phyloP scores from a whole-genome alignment of 2,329 filamentous ascomycete species.

The Aureobasidium sp. region DNA sequence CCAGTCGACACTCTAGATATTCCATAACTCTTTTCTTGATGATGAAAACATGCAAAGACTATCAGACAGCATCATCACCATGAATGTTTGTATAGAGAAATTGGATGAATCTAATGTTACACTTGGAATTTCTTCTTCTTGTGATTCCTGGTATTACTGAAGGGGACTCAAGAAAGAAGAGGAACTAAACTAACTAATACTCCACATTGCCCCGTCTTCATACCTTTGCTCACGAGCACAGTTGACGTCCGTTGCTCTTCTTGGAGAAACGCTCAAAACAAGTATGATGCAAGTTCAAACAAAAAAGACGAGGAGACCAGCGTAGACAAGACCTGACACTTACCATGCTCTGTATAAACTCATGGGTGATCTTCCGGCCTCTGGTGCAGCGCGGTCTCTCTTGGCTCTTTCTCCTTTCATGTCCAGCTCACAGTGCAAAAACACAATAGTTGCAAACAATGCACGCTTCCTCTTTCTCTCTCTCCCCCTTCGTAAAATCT shows the following conservation, averaged over 20 bases:
- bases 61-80: no score
- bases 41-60: no score
- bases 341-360: neutral
- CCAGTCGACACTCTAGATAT: neutral
- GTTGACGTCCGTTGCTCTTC: neutral
- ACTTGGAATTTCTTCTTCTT: neutral
- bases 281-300: neutral
- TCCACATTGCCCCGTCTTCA: neutral
- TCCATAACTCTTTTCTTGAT: no score
- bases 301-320: neutral
- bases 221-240: neutral
- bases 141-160: neutral
- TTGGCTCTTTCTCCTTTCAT: neutral
- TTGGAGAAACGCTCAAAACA: neutral
- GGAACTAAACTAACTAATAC: neutral
- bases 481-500: neutral
- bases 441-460: slow-evolving; percentile 7
- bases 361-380: neutral
- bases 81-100: neutral
- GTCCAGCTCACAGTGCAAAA: neutral
- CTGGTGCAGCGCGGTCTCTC: neutral
- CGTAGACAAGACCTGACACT: neutral
- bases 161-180: neutral
- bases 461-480: neutral
- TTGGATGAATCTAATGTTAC: neutral